Evolutionary conservation across 768 basidiomycete genomes (phyloP), one percentile per base, ranked within the genome.

Genomic region (Omphalotus guepiniiformis): DNA sequence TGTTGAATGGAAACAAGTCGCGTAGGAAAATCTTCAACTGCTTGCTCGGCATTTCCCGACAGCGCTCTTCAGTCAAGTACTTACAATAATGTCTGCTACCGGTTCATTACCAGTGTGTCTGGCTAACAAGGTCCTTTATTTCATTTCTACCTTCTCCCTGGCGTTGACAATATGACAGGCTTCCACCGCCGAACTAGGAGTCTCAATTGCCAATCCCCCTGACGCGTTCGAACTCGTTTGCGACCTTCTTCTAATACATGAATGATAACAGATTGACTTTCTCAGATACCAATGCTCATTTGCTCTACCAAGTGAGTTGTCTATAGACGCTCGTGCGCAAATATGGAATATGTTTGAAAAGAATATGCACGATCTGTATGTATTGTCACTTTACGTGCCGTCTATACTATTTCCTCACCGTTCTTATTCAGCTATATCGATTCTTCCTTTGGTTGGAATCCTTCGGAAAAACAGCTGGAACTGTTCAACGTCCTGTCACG

Each of bases 401-500:
- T 35, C 8, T 5, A 11, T 21, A 36, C 27, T 30, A 8, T 35
- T 47, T 21, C 8, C 30, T n/a, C 40, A 38, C 9, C 26, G 8
- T 29, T 34, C 49, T 26, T 13, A 12, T 19, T 12, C 52, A 86
- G 84, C 18, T 84, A 79, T 54, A 59, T 57, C 11, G 42, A 55
- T 5, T 85, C 85, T 3, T 79, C 80, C 15, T 76, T 85, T 58
- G 83, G 83, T 37, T 89, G 84, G 82, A 60, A 84, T 44, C 76
- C 83, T 25, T 50, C 53, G 1, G 58, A 67, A 6, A 88, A 88
- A 65, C 62, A 58, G 29, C 63, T 60, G 28, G 85, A 91, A 57
- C 60, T 88, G 28, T 89, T 88, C 55, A 57, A 83, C 56, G 37
- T 56, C 2, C 59, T 70, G 25, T 81, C 84, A 37, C 79, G 88